Conservation (phyloP, 1,284 basidiomycete genomes). For the Kalmanozyma brasiliensis region DNA sequence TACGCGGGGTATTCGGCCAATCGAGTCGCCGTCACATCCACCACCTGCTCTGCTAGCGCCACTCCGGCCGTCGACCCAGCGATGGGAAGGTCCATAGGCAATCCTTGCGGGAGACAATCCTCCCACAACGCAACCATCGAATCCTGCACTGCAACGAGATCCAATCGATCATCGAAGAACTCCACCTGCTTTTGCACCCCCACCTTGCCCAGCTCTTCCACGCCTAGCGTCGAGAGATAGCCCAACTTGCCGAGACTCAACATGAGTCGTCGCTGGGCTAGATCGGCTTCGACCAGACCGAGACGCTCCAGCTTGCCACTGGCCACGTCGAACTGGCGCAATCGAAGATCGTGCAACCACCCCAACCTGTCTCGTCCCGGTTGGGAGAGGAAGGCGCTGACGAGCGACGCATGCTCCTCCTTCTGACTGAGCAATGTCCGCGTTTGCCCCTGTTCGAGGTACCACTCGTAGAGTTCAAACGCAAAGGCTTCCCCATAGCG, state of each 20-base stretch:
- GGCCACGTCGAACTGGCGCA: conserved; percentile 76
- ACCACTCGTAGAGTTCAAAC: conserved; percentile 82
- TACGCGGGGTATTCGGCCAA: conserved; percentile 44
- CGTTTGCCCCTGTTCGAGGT: conserved; percentile 74
- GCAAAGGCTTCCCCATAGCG: conserved; percentile 86
- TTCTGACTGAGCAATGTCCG: conserved; percentile 81
- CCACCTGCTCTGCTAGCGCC: conserved; percentile 28
- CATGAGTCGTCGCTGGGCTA: conserved; percentile 75
- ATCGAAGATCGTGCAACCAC: conserved; percentile 89
- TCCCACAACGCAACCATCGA: conserved; percentile 61
- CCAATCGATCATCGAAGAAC: conserved; percentile 71
- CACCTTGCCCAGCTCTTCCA: conserved; percentile 35
- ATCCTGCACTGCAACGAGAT: conserved; percentile 73
- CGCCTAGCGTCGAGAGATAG: conserved; percentile 73
- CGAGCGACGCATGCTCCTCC: conserved; percentile 73
- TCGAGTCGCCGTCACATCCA: conserved; percentile 26
- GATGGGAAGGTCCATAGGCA: conserved; percentile 10
- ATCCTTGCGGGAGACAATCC: conserved; percentile 27
- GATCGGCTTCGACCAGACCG: conserved; percentile 71
- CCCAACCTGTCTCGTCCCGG: conserved; percentile 75
- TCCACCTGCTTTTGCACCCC: conserved; percentile 66
- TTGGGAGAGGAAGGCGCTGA: conserved; percentile 80
- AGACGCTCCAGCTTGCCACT: conserved; percentile 74
- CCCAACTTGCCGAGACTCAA: conserved; percentile 90
- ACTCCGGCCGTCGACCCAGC: conserved; percentile 7